Base-by-base conservation (phyloP, 768 basidiomycete species). In the Boletus sp. region DNA sequence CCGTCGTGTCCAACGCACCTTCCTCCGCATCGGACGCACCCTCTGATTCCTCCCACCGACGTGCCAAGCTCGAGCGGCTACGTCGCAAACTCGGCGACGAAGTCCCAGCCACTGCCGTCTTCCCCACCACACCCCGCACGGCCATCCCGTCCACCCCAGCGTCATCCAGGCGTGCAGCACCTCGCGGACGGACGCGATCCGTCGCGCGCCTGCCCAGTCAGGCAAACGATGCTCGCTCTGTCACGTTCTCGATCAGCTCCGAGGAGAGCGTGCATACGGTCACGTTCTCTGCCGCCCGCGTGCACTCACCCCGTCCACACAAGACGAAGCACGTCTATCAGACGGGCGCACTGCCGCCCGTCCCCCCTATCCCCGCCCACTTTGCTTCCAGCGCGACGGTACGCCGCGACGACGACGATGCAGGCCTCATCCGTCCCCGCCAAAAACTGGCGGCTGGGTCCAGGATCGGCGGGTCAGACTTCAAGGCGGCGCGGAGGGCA, bases 61-160 rank as follows among this genome's bases (percentile, higher is more conserved):
- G 80, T 47, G 72, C 75, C 61, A 89, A 87, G 69, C 82, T 90
- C 77, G 85, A 86, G 48, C 76, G 82, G 33, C 73, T 90, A 49
- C 76, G 82, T 50, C 81, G 78, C 64, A 84, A 73, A 61, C 77
- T 90, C 3, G 88, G 88, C 0, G 77, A 86, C 18, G 82, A 79
- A 29, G 82, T 89, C 20, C 88, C 87, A 7, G 60, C 79, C 2
- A 76, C 81, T 37, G 77, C 87, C 32, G 82, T 89, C 49, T 88
- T 87, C 70, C 78, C 83, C 33, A 14, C 63, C 29, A 50, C 55
- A 4, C 56, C 49, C 0, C 42, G 30, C 24, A 64, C 68, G 0
- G 44, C 64, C 10, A 37, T 56, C 41, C 57, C 66, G 1, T 50
- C 18, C 2, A 55, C 52, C 2, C 55, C 63, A 14, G 30, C 39